Base-by-base conservation (phyloP, 1,139 yeast species). In the Kodamaea derodonti region DNA sequence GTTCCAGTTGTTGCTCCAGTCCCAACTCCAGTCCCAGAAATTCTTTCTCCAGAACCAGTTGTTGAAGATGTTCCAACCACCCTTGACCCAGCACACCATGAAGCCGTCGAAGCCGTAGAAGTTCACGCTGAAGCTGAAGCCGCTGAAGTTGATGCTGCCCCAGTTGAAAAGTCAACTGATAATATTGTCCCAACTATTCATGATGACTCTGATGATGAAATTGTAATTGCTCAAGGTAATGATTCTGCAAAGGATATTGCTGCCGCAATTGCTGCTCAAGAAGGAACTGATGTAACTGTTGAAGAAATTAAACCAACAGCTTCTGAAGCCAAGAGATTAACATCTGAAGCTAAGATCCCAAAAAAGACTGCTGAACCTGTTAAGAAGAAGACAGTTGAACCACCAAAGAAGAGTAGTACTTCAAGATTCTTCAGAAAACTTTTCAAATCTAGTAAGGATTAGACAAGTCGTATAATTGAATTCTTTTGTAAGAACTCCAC, bases 261-360 rank as follows among this genome's bases (percentile, higher is more conserved):
- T 36, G 61, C 62, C 30, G 68, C 65, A 34, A 56, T 68, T 36
- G 59, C 54, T 31, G 69, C 68, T 30, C 55, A 54, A 33, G 68
- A 61, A 44, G 65, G 66, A 12, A 58, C 56, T 30, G 66, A 60
- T 35, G 69, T 65, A 13, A 58, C 62, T 22, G 56, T 68, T 28
- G 73, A 69, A 51, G 72, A 69, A 50, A 63, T 67, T 45, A 51
- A 64, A 48, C 74, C 74, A 15, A 61, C 72, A 23, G 60, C 54
- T 41, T 56, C 65, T 17, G 69, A 65, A 50, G 58, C 57, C 29
- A 59, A 52, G 32, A 55, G 57, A 47, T 57, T 62, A 32, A 55
- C 64, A 27, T 51, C 53, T 38, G 62, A 65, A 45, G 72, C 69
- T 28, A 49, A 58, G 36, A 35, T 40, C 20, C 31, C 43, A 31